Conservation (phyloP, 2,329 filamentous ascomycete species). For the Colletotrichum sp. region DNA sequence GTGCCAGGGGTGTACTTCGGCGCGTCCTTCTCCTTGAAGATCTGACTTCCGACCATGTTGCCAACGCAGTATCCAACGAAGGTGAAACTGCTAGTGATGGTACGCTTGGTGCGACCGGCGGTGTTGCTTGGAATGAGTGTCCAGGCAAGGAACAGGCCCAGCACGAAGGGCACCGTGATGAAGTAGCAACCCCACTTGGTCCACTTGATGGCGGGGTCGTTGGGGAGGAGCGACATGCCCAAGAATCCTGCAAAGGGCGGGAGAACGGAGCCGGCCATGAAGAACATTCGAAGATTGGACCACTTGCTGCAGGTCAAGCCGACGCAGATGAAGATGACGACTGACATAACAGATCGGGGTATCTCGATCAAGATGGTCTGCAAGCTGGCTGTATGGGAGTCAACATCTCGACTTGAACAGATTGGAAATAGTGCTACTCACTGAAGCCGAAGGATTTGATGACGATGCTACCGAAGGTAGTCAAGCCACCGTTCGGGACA, state of each 20-base stretch:
- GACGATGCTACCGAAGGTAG: constrained; percentile 38
- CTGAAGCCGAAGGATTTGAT: constrained; percentile 40
- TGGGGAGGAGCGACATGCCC: constrained; percentile 38
- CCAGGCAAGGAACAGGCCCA: constrained; percentile 17
- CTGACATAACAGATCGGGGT: constrained; percentile 35
- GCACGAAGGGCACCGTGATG: constrained; percentile 37
- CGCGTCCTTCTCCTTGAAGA: constrained; percentile 47
- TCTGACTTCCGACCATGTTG: constrained; percentile 52
- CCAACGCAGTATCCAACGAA: constrained; percentile 53
- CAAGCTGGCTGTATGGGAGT: constrained; percentile 30
- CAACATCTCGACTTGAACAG: accelerated
- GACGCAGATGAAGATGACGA: constrained; percentile 39
- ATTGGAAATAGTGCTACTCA: constrained; percentile 2
- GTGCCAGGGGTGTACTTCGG: constrained; percentile 50
- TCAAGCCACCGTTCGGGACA: constrained; percentile 40
- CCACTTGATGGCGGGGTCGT: constrained; percentile 39
- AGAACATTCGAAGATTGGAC: constrained; percentile 40
- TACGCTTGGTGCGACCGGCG: constrained; percentile 51
- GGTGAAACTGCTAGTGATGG: constrained; percentile 47
- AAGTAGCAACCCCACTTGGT: constrained; percentile 41
- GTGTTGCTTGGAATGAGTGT: constrained; percentile 45
- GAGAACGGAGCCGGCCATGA: constrained; percentile 40
- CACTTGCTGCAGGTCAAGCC: constrained; percentile 35
- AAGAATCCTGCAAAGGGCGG: constrained; percentile 40
- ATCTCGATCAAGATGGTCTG: constrained; percentile 41